These are phyloP conservation scores for Penicillium sp. DNA, from an alignment of 2,329 filamentous ascomycete genomes.

Conservation along the genomic window DNA sequence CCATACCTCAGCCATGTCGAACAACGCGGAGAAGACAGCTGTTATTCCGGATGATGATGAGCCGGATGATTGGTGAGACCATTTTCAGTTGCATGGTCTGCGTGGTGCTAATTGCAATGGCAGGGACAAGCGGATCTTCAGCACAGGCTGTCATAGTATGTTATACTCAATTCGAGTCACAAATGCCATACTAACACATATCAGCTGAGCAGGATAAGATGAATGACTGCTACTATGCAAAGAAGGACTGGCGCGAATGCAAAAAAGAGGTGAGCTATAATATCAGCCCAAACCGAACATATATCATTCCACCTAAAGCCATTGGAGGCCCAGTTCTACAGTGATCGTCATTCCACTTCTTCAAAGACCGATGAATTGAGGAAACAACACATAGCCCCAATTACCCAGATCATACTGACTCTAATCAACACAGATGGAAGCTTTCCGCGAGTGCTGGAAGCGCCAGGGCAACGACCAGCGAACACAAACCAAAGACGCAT, in stretches of 20 bases:
- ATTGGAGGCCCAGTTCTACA: not conserved
- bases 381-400: too few relatives aligned
- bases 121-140: constrained; percentile 98
- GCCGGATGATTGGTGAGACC: constrained; percentile 84
- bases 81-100: constrained; percentile 7
- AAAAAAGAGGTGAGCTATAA: constrained; percentile 71
- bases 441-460: constrained; percentile 90
- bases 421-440: constrained; percentile 68
- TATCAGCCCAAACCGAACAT: not conserved
- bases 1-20: constrained; percentile 52
- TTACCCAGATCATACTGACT: not conserved
- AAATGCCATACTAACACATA: constrained; percentile 7
- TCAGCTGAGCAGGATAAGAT: constrained; percentile 83
- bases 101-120: constrained; percentile 22
- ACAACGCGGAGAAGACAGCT: constrained; percentile 51
- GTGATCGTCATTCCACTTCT: not conserved
- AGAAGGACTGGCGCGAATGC: constrained; percentile 92
- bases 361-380: not conserved
- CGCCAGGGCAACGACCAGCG: constrained; percentile 80
- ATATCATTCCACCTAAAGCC: not conserved
- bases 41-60: constrained; percentile 65
- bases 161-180: not conserved
- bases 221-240: constrained; percentile 94
- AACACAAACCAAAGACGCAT: constrained; percentile 72
- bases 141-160: constrained; percentile 86